Conservation (phyloP, 1,284 basidiomycete species). For the Ceratobasidium papillatum region DNA sequence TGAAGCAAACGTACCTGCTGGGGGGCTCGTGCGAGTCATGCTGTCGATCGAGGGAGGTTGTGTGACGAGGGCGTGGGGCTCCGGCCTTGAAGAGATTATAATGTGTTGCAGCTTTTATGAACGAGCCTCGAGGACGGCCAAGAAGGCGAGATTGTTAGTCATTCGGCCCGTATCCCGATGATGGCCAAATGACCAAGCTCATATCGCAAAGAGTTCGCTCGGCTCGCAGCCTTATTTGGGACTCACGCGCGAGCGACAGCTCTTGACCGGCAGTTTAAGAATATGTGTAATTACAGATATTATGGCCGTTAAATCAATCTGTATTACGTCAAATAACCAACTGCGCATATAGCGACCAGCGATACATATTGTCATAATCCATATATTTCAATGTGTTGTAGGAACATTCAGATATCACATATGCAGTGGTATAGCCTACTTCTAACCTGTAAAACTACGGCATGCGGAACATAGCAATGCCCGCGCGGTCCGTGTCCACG, state of each 20-base stretch:
- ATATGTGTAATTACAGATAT: background rate
- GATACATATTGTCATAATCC: too few relatives aligned
- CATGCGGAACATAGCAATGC: conserved; percentile 71
- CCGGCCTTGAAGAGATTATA: background rate
- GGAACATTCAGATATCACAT: background rate
- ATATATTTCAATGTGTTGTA: too few relatives aligned
- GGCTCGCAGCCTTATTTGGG: background rate
- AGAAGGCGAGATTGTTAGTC: background rate
- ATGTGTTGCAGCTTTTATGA: background rate
- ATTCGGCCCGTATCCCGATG: conserved; percentile 9
- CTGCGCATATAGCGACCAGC: background rate
- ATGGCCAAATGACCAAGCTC: background rate
- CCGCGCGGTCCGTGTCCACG: conserved; percentile 64
- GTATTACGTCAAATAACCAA: too few relatives aligned
- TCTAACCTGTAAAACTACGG: conserved; percentile 52
- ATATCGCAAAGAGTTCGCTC: background rate
- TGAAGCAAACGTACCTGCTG: conserved; percentile 16
- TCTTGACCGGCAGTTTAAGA: conserved; percentile 1
- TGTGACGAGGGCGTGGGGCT: background rate
- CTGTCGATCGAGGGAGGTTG: background rate
- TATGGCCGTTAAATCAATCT: background rate
- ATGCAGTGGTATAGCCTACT: background rate
- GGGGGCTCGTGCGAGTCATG: conserved; percentile 35
- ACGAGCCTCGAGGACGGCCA: background rate
- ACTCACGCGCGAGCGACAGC: background rate